Evolutionary conservation across 768 basidiomycete genomes (phyloP).

Genomic region (Tricholoma bakamatsutake): DNA sequence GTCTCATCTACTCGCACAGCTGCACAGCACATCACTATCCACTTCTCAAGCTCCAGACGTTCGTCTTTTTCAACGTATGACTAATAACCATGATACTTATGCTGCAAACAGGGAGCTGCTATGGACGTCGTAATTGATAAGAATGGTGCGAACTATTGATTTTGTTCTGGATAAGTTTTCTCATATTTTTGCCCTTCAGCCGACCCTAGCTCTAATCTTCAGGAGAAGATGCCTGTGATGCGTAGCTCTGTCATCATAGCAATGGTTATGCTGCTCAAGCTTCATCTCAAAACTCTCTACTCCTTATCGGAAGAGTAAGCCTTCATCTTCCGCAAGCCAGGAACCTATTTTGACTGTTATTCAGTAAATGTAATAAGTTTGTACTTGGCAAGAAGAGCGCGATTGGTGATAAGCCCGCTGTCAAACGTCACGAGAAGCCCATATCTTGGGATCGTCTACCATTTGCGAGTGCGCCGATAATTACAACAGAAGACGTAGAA

Average conservation of each 20-base stretch:
- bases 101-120: slow-evolving; percentile 7
- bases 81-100: neutral
- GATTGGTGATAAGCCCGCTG: slow-evolving; percentile 76
- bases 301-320: slow-evolving; percentile 88
- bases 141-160: neutral
- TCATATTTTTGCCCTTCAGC: slow-evolving; percentile 3
- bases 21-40: slow-evolving; percentile 33
- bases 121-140: slow-evolving; percentile 13
- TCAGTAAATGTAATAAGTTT: slow-evolving; percentile 89
- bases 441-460: slow-evolving; percentile 74
- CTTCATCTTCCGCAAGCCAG: neutral
- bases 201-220: slow-evolving; percentile 5
- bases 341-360: neutral
- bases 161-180: neutral
- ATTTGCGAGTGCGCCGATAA: slow-evolving; percentile 53
- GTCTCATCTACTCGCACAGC: slow-evolving; percentile 58
- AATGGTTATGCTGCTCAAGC: slow-evolving; percentile 85
- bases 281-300: slow-evolving; percentile 79
- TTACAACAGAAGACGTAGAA: slow-evolving; percentile 55
- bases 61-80: neutral
- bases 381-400: slow-evolving; percentile 85
- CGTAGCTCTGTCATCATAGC: slow-evolving; percentile 71
- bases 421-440: slow-evolving; percentile 52
- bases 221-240: slow-evolving; percentile 33
- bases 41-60: slow-evolving; percentile 6